Evolutionary conservation across 1,284 basidiomycete species (phyloP).

Genomic region (Pascua sp.): DNA sequence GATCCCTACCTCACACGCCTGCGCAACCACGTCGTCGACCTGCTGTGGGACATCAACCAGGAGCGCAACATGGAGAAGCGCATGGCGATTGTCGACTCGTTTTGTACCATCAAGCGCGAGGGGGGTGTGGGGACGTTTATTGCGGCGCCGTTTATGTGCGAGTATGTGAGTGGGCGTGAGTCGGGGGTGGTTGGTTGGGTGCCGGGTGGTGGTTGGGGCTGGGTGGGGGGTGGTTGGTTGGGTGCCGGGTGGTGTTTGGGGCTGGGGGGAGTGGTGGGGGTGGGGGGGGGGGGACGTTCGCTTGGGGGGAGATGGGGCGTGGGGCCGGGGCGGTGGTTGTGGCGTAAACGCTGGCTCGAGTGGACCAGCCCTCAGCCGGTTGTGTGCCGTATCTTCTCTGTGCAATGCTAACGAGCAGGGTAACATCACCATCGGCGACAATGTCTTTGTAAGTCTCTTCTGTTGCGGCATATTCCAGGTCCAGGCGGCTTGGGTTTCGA

Average conservation of each 20-base stretch:
- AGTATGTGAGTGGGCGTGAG: conserved; percentile 37
- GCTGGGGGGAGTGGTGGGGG: no score
- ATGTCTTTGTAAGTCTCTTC: conserved; percentile 22
- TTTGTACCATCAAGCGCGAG: conserved; percentile 6
- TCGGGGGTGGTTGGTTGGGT: not conserved
- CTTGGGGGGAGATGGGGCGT: no score
- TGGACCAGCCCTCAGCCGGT: no score
- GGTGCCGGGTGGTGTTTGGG: no score
- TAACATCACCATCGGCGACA: conserved; percentile 42
- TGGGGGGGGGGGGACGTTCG: no score
- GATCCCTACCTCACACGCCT: conserved; percentile 37
- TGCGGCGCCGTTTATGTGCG: conserved; percentile 32
- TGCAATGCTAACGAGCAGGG: conserved; percentile 26
- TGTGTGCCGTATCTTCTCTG: no score
- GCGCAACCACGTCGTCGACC: conserved; percentile 14
- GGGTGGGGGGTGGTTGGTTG: no score
- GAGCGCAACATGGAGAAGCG: conserved; percentile 21
- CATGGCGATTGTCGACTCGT: conserved; percentile 22
- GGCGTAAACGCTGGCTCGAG: no score
- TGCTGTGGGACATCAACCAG: conserved; percentile 27
- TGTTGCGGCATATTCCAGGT: no score
- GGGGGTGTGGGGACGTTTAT: conserved; percentile 12
- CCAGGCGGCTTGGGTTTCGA: no score
- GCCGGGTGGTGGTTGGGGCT: no score
- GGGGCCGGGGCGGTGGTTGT: no score